A percentile compares a stretch with the other conserved stretches of the same genome.
Conservation (phyloP, 306 rosid species). For the Citrullus mucosospermus region DNA sequence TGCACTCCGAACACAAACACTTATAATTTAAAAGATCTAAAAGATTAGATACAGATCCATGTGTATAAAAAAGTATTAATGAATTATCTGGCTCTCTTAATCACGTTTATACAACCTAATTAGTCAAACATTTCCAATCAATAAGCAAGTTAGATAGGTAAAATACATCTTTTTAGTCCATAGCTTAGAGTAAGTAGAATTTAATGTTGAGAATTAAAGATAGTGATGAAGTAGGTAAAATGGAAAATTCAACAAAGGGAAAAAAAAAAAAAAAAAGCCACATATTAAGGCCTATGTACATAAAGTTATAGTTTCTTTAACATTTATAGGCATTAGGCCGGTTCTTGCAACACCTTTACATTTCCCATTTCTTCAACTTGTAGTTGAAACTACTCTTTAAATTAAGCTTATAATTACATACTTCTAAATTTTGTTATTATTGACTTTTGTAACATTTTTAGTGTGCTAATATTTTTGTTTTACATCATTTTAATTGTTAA, state of each 20-base stretch:
- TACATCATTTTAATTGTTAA: not conserved
- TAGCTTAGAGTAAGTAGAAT: not conserved
- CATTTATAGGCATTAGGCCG: slow-evolving; percentile 5
- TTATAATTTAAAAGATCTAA: no score
- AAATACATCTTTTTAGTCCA: not conserved
- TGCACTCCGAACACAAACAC: no score
- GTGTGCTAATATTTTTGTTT: not conserved
- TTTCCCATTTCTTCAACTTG: not conserved
- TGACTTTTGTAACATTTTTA: not conserved
- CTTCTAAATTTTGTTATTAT: not conserved
- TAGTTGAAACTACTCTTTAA: not conserved
- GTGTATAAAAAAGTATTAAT: not conserved
- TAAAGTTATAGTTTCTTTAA: not conserved
- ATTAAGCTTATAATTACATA: not conserved
- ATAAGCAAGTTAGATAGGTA: not conserved
- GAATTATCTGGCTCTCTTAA: not conserved
- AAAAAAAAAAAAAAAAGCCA: not conserved
- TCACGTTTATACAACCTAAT: not conserved
- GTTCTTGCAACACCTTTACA: not conserved
- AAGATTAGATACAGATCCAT: no score
- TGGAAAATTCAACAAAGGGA: not conserved
- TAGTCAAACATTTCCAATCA: not conserved
- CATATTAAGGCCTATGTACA: not conserved
- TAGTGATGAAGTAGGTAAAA: slow-evolving; percentile 4
- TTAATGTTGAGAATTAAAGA: not conserved